Evolutionary conservation across 1,284 basidiomycete genomes (phyloP).

Genomic region (Malassezia furfur): DNA sequence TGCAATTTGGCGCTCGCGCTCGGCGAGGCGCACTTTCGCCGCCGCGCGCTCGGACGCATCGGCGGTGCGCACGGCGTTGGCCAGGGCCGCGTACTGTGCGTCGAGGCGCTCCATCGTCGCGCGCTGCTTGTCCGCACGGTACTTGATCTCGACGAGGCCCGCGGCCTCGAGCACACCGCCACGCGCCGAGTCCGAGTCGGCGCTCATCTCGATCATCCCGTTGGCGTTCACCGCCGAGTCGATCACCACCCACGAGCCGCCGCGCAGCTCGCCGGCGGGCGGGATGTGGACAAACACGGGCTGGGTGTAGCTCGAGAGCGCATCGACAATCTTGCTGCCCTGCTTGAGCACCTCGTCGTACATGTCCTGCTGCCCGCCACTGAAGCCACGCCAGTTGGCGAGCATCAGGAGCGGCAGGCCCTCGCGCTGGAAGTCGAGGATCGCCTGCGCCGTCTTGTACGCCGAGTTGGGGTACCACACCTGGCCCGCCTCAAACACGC

Average conservation of each 20-base stretch:
- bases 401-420: slow-evolving; percentile 95
- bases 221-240: slow-evolving; percentile 89
- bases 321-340: slow-evolving; percentile 74
- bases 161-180: slow-evolving; percentile 92
- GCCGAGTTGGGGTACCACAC: slow-evolving; percentile 99
- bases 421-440: slow-evolving; percentile 96
- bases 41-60: slow-evolving; percentile 49
- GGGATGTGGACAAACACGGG: slow-evolving; percentile 99
- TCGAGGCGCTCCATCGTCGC: slow-evolving; percentile 90
- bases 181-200: slow-evolving; percentile 69
- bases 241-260: slow-evolving; percentile 98
- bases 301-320: slow-evolving; percentile 89
- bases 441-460: slow-evolving; percentile 99
- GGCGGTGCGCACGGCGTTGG: slow-evolving; percentile 61
- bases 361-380: slow-evolving; percentile 98
- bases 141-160: slow-evolving; percentile 68
- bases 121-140: slow-evolving; percentile 65
- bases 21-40: slow-evolving; percentile 55
- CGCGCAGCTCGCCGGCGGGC: slow-evolving; percentile 94
- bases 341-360: slow-evolving; percentile 50
- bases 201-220: slow-evolving; percentile 83
- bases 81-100: slow-evolving; percentile 68
- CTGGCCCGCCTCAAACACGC: slow-evolving; percentile 97
- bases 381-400: slow-evolving; percentile 99
- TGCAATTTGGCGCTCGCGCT: slow-evolving; percentile 70